These are phyloP conservation scores for Lachnellula subtilissima DNA, from an alignment of 2,329 filamentous ascomycete genomes.

Conservation along the genomic window DNA sequence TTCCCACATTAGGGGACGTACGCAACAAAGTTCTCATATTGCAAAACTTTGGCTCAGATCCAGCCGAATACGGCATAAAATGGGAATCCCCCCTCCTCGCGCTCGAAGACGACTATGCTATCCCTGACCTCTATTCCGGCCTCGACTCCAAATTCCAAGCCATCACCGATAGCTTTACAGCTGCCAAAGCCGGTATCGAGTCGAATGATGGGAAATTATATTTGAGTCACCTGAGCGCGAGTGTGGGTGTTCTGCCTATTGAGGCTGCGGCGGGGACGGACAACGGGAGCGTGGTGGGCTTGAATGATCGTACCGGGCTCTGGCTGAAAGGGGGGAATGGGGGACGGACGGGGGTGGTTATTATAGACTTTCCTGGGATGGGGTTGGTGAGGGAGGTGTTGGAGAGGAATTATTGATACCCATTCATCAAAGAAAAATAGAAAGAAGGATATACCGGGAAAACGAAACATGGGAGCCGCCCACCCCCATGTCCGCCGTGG, in stretches of 20 bases:
- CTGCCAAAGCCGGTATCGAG: conserved; percentile 29
- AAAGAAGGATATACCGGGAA: too few species aligned
- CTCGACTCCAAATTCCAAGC: conserved; percentile 39
- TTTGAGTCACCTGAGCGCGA: conserved; percentile 44
- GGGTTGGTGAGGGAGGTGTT: too few species aligned
- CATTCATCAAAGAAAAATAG: too few species aligned
- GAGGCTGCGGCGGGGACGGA: conserved; percentile 42
- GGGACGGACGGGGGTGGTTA: too few species aligned
- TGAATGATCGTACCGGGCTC: conserved; percentile 37
- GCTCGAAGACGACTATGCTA: conserved; percentile 45
- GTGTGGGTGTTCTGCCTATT: conserved; percentile 45
- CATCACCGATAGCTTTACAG: conserved; percentile 33
- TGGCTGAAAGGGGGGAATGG: too few species aligned
- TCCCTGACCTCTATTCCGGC: conserved; percentile 36
- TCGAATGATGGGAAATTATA: conserved; percentile 32
- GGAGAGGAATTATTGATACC: too few species aligned
- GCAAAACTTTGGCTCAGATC: conserved; percentile 39
- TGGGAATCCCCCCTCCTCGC: conserved; percentile 43
- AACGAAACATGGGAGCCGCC: too few species aligned
- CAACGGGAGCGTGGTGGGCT: conserved; percentile 34
- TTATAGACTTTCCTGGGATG: too few species aligned
- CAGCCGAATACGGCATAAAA: conserved; percentile 37
- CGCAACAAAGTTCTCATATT: conserved; percentile 44
- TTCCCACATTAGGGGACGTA: conserved; percentile 41
- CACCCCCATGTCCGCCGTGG: too few species aligned